Evolutionary conservation across 164 flowering plant genomes (phyloP).

Genomic region (Umbilicus rupestris): DNA sequence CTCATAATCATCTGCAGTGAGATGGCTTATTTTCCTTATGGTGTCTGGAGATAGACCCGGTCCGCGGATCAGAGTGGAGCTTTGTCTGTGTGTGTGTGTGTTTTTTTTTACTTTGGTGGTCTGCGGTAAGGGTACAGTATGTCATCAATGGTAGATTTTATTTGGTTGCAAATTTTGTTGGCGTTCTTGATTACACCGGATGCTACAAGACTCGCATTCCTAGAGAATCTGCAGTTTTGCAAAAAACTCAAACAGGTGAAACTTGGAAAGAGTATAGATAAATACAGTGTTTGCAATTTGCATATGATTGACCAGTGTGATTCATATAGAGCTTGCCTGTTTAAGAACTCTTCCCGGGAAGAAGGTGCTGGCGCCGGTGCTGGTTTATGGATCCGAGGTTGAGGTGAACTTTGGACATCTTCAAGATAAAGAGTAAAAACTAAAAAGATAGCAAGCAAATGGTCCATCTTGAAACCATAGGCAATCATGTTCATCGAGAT

Average conservation of each 20-base stretch:
- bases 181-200: slow-evolving; percentile 61
- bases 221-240: slow-evolving; percentile 43
- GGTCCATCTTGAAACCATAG: no score
- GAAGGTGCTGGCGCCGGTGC: not conserved
- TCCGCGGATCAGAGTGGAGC: not conserved
- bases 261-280: not conserved
- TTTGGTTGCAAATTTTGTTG: slow-evolving; percentile 43
- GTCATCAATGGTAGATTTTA: slow-evolving; percentile 60
- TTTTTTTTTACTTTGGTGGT: slow-evolving; percentile 34
- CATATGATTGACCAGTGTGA: not conserved
- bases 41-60: no score
- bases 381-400: slow-evolving; percentile 1
- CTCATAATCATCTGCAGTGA: slow-evolving; percentile 4
- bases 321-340: not conserved
- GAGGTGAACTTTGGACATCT: slow-evolving; percentile 1
- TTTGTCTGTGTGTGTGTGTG: not conserved
- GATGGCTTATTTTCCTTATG: not conserved
- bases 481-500: no score
- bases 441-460: not conserved
- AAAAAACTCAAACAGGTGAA: not conserved
- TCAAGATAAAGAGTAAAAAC: not conserved
- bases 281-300: not conserved
- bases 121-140: slow-evolving; percentile 58
- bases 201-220: slow-evolving; percentile 66
- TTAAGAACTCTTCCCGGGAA: not conserved